A percentile compares a stretch with the other conserved stretches of the same genome.
These are phyloP conservation scores for barley (Hordeum vulgare) DNA, from an alignment of 176 grass and related monocot genomes.

Conservation along the genomic window DNA sequence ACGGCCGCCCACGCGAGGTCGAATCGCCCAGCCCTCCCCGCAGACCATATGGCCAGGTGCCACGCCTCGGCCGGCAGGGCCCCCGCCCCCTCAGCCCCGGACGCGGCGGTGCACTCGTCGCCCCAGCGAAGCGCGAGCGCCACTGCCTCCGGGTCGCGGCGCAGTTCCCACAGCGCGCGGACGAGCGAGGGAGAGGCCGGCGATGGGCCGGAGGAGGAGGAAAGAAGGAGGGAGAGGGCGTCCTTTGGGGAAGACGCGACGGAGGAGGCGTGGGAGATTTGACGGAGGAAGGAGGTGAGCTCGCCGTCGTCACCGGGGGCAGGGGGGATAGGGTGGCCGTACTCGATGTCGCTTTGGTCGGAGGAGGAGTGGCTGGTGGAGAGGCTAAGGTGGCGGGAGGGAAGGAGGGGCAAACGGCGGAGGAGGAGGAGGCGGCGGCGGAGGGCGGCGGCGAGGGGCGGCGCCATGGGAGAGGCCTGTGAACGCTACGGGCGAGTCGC, in stretches of 20 bases:
- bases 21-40: constrained; percentile 61
- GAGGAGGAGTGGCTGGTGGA: constrained; percentile 1
- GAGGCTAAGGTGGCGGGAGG: background rate
- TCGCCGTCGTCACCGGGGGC: constrained; percentile 29
- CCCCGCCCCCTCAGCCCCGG: background rate
- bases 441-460: background rate
- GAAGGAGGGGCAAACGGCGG: background rate
- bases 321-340: background rate
- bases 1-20: constrained; percentile 66
- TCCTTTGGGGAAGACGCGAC: constrained; percentile 43
- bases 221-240: constrained; percentile 35
- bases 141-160: constrained; percentile 46
- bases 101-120: constrained; percentile 24
- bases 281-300: constrained; percentile 53
- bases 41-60: constrained; percentile 60
- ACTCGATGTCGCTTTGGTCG: constrained; percentile 62
- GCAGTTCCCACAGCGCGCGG: constrained; percentile 70
- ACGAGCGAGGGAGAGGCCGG: constrained; percentile 15
- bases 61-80: constrained; percentile 38
- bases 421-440: background rate
- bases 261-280: constrained; percentile 48
- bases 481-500: no score
- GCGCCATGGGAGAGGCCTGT: constrained; percentile 31
- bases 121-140: constrained; percentile 55
- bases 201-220: constrained; percentile 13